A percentile compares a stretch with the other conserved stretches of the same genome.
These are phyloP conservation scores for Tilletia indica DNA, from an alignment of 1,284 basidiomycete species.

Conservation along the genomic window DNA sequence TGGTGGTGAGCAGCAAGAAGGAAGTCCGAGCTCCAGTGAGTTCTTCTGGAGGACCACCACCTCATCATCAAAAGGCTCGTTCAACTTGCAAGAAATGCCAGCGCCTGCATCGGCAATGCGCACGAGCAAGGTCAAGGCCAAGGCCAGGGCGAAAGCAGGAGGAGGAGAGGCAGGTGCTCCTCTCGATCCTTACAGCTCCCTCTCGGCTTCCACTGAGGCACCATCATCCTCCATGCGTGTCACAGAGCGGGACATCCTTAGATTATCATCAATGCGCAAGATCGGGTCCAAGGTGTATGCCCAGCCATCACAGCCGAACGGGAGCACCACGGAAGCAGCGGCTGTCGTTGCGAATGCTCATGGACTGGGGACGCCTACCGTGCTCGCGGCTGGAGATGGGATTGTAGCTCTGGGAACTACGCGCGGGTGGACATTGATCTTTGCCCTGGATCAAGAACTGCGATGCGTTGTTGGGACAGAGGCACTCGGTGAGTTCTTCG, in stretches of 20 bases:
- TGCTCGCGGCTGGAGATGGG: slow-evolving; percentile 75
- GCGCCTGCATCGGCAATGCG: not conserved
- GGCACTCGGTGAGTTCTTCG: slow-evolving; percentile 62
- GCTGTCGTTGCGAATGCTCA: slow-evolving; percentile 21
- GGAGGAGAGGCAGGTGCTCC: too few species aligned
- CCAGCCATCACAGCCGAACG: not conserved
- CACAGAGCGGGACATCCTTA: slow-evolving; percentile 65
- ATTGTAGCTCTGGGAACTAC: slow-evolving; percentile 86
- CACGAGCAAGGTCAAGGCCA: not conserved
- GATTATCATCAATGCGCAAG: slow-evolving; percentile 73
- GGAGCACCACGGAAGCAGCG: not conserved
- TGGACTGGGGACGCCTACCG: slow-evolving; percentile 64
- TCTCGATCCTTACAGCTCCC: too few species aligned
- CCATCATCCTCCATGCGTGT: not conserved
- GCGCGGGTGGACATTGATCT: slow-evolving; percentile 74
- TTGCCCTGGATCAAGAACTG: slow-evolving; percentile 80
- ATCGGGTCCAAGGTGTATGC: slow-evolving; percentile 60
- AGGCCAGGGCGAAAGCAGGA: not conserved
- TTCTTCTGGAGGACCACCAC: not conserved
- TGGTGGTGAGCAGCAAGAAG: slow-evolving; percentile 1
- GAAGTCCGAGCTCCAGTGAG: not conserved
- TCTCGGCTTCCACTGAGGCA: too few species aligned
- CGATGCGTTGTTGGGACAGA: slow-evolving; percentile 74
- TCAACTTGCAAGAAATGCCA: not conserved
- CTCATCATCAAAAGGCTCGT: not conserved